Base-by-base conservation (phyloP, 495 filamentous ascomycete species). In the Podospora conica region DNA sequence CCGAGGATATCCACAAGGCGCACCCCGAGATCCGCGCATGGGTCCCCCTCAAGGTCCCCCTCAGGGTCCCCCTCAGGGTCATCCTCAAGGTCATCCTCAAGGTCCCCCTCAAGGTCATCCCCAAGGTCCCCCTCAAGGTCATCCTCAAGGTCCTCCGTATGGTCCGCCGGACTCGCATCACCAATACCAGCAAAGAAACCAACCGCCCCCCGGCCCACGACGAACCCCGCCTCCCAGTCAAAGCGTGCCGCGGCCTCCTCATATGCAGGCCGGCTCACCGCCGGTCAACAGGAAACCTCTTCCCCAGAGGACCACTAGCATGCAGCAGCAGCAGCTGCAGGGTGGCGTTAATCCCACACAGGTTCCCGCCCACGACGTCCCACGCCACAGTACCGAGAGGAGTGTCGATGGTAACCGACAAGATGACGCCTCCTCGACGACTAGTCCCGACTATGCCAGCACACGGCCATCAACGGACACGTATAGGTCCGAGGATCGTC, bases 381-480 rank as follows among this genome's bases (percentile, higher is more conserved):
- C 31, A 58, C 77, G 75, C 15, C 70, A 74, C 21, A 71, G 79
- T 56, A 78, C 75, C 15, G 71, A 76, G 60, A 69, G 74, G 58
- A 81, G 76, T 63, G 71, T 73, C 15, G 67, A 73, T 8, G 78
- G 75, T 57, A 82, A 78, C 58, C 71, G 73, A 12, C 81, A 81
- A 68, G 82, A 84, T 53, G 83, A 84, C 53, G 78, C 75, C 12
- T 77, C 78, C 20, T 82, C 81, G 3, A 84, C 80, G 20, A 69
- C 74, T 22, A 81, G 79, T 61, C 83, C 82, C 0, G 82, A 84
- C 68, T 93, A 92, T 75, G 87, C 89, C 7, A 93, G 90, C 74
- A 90, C 88, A 10, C 82, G 82, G 22, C 83, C 79, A 55, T 91
- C 89, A 25, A 81, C 84, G 1, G 85, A 90, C 58, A 90, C 87